Evolutionary conservation across 306 rosid species (phyloP), one percentile per base, ranked within the genome.

Genomic region (Morella rubra): DNA sequence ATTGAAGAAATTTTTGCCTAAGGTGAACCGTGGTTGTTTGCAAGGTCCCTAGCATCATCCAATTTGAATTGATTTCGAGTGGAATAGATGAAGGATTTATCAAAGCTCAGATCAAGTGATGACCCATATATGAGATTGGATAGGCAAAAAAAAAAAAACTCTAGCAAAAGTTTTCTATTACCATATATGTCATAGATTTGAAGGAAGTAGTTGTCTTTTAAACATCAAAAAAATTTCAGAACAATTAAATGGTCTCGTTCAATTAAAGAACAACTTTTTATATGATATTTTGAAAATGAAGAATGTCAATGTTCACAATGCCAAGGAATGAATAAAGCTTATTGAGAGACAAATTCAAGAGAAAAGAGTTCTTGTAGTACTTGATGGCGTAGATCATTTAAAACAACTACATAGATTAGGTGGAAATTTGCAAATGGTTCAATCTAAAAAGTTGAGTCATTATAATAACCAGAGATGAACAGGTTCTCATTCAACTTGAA

Each of bases 51-150:
- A 45, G 2, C n/a, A n/a, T n/a, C 53, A 72, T 47, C 77, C 77
- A 32, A 65, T 78, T 7, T 72, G 77, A 42, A 32, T 72, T 16
- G 77, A 60, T 47, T 7, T 37, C 5, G 71, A 76, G 20, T 2
- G 16, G 61, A 27, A n/a, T n/a, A 46, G 16, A 50, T 78, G 1
- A 8, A 6, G 1, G 19, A 49, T 6, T 24, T 71, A 19, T 10
- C 59, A n/a, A n/a, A n/a, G n/a, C n/a, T n/a, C 4, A 60, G 55
- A 37, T 46, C 62, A 45, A 10, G 37, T 49, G 65, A 16, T 47
- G 76, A 71, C 1, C 24, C 32, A 59, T 80, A n/a, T 69, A 52
- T 37, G 84, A 80, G 0, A 80, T 80, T 75, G 80, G 84, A n/a
- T n/a, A 13, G 84, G 80, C 56, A 40, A 40, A 44, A 80, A 80